Evolutionary conservation across 1,284 basidiomycete genomes (phyloP), one percentile per base, ranked within the genome.

Genomic region (Meira miltonrushii): DNA sequence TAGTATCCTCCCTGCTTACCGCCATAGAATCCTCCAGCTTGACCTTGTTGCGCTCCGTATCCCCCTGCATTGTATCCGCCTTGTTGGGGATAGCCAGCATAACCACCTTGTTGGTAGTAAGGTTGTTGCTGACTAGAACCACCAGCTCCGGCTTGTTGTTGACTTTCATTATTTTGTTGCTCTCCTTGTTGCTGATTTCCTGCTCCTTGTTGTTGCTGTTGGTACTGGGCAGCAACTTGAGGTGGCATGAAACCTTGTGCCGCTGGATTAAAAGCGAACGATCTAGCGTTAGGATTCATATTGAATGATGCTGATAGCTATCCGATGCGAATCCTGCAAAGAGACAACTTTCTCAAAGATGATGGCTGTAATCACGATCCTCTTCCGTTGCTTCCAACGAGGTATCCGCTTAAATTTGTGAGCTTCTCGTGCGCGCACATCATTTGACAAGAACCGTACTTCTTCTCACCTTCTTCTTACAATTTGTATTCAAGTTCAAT

Each of bases 211-310:
- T 70, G 64, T 52, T 64, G 66, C 51, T 68, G 65, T 13, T n/a
- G 5, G 17, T 55, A 43, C 52, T 67, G 65, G 13, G 60, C 65
- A 52, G 67, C 66, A 56, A 62, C 61, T 50, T 60, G 62, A 10
- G 66, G 68, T 39, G 75, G 75, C 41, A 70, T 66, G 53, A 78
- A 78, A 61, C 74, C 74, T 39, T 59, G 60, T 37, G 74, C 74
- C 52, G 67, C 59, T 46, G 75, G 75, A 64, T 76, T 77, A 66
- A 77, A 77, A 55, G 61, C 66, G 64, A 77, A 77, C 58, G 65
- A 67, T 39, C 66, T 66, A 57, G 75, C 75, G 72, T 78, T 78
- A 23, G 75, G 75, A 62, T 78, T 78, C 75, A 78, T 78, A 6
- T 43, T 43, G 55, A 33, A 33, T 4, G 8, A 33, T 33, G 28